These are phyloP conservation scores for Aurantiochytrium sp. DNA, from an alignment of 108 stramenopile species.

Conservation along the genomic window DNA sequence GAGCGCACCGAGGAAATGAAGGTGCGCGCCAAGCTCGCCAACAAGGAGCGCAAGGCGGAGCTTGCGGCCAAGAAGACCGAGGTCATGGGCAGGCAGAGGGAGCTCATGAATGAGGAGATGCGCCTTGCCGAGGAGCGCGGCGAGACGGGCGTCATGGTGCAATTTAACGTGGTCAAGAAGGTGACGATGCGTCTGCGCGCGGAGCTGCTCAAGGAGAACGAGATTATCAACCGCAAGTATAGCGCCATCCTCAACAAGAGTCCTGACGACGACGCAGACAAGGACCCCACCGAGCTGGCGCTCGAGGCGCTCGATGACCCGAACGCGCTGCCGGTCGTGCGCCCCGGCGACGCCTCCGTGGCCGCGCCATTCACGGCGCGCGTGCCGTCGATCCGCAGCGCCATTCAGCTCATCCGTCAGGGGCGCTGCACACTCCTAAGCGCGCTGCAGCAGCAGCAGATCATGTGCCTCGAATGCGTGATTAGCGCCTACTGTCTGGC, in stretches of 20 bases:
- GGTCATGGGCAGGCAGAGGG: conserved; percentile 44
- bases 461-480: conserved; percentile 87
- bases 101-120: conserved; percentile 46
- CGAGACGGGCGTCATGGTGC: conserved; percentile 47
- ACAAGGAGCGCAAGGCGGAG: conserved; percentile 53
- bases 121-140: conserved; percentile 53
- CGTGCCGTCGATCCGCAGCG: conserved; percentile 70
- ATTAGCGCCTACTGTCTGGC: conserved; percentile 93
- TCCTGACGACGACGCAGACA: neutral
- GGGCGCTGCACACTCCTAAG: conserved; percentile 89
- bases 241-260: neutral
- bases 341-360: conserved; percentile 95
- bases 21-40: conserved; percentile 58
- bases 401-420: conserved; percentile 78
- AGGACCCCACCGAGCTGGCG: conserved; percentile 15
- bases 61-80: conserved; percentile 49
- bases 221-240: conserved; percentile 34
- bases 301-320: conserved; percentile 25
- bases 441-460: conserved; percentile 91
- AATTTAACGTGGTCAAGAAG: conserved; percentile 64
- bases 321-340: conserved; percentile 56
- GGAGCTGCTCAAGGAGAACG: conserved; percentile 29
- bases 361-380: conserved; percentile 94
- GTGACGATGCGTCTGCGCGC: conserved; percentile 32
- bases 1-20: conserved; percentile 43